Evolutionary conservation across 139 green algal species (phyloP).

Genomic region (Tetratostichococcus sp.): DNA sequence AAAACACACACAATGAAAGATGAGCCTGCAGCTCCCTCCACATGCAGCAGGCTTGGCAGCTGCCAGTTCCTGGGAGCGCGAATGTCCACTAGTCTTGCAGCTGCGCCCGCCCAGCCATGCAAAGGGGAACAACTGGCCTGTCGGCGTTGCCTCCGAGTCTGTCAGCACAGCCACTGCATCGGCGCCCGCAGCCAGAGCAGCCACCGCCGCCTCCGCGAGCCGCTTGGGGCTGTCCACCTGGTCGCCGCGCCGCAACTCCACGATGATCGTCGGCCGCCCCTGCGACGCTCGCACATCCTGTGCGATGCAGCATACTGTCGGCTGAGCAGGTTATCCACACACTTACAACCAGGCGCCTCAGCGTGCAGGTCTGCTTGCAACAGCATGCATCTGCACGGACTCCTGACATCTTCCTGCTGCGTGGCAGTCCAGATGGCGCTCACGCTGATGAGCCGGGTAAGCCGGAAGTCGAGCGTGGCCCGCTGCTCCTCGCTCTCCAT

Average conservation of each 20-base stretch:
- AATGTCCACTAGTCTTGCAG: too few relatives aligned
- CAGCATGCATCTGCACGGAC: too few relatives aligned
- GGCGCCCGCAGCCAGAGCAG: constrained; percentile 33
- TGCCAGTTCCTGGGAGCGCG: too few relatives aligned
- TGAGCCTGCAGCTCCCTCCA: too few relatives aligned
- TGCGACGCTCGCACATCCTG: constrained; percentile 18
- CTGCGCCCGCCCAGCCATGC: too few relatives aligned
- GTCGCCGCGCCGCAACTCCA: constrained; percentile 34
- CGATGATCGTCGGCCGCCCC: constrained; percentile 34
- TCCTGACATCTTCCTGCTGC: too few relatives aligned
- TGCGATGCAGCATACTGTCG: background rate
- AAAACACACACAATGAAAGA: background rate
- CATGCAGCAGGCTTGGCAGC: too few relatives aligned
- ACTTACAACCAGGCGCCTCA: too few relatives aligned
- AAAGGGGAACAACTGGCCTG: too few relatives aligned
- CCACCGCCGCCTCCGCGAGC: constrained; percentile 24
- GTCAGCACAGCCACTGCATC: constrained; percentile 61
- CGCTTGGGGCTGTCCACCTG: constrained; percentile 10
- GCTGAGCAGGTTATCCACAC: too few relatives aligned
- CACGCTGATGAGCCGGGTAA: constrained; percentile 46
- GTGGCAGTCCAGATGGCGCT: too few relatives aligned
- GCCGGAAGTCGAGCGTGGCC: constrained; percentile 1
- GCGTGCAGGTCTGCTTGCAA: too few relatives aligned
- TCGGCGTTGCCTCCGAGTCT: constrained; percentile 59
- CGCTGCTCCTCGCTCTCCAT: constrained; percentile 3